These are phyloP conservation scores for Mortierella sp. DNA, from an alignment of 371 early-diverging fungal genomes.

Conservation along the genomic window DNA sequence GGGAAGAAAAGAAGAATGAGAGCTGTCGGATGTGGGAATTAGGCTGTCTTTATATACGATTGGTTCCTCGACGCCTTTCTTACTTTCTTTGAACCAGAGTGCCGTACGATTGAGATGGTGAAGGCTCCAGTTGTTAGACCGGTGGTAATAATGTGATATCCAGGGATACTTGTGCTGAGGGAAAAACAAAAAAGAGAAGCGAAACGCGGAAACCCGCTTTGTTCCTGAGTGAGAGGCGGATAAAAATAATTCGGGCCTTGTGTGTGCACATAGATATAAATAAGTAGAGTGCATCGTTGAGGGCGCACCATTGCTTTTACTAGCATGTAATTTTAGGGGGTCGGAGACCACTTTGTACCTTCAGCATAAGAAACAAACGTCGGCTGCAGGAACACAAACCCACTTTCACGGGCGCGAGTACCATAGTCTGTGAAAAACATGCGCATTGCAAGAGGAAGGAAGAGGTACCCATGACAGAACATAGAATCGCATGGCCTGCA, in stretches of 20 bases:
- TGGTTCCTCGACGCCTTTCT: background rate
- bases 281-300: too few relatives aligned
- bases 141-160: too few relatives aligned
- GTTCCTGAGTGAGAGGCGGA: background rate
- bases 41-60: background rate
- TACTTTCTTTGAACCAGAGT: background rate
- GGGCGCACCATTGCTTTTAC: too few relatives aligned
- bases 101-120: too few relatives aligned
- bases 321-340: too few relatives aligned
- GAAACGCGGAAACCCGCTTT: background rate
- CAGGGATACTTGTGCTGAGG: background rate
- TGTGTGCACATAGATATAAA: too few relatives aligned
- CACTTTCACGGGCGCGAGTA: too few relatives aligned
- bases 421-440: background rate
- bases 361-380: too few relatives aligned
- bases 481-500: background rate
- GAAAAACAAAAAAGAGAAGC: background rate
- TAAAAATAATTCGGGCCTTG: constrained; percentile 7
- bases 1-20: background rate
- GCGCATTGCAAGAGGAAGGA: background rate
- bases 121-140: too few relatives aligned
- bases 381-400: too few relatives aligned
- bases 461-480: background rate
- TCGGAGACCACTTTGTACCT: too few relatives aligned
- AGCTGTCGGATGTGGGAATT: background rate